These are phyloP conservation scores for Shiraia sp. DNA, from an alignment of 2,329 filamentous ascomycete genomes.

Conservation along the genomic window DNA sequence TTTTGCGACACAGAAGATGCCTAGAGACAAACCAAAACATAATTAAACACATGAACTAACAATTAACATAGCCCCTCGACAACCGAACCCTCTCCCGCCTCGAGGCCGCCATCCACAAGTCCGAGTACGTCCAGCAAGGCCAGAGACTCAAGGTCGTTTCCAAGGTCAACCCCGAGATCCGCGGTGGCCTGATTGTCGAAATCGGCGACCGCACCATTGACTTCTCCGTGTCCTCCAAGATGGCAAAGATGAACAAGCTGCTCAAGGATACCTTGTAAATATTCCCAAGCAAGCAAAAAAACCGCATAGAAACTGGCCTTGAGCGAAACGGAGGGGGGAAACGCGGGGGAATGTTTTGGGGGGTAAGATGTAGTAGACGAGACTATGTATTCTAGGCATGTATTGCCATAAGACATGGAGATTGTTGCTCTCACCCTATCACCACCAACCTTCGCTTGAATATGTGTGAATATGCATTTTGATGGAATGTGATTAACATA, in stretches of 20 bases:
- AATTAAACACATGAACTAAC: conserved; percentile 13
- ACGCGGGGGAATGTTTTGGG: no score
- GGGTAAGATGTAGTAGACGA: conserved; percentile 18
- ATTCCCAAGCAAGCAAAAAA: no score
- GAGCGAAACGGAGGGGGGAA: conserved; percentile 12
- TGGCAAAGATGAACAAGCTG: conserved; percentile 99
- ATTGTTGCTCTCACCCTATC: neutral
- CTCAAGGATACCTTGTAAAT: conserved; percentile 95
- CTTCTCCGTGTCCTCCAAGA: conserved; percentile 90
- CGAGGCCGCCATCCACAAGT: conserved; percentile 87
- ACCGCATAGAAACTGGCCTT: conserved; percentile 10
- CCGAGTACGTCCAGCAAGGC: conserved; percentile 81
- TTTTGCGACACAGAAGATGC: neutral
- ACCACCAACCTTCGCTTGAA: neutral
- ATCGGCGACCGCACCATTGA: conserved; percentile 98
- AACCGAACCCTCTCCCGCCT: conserved; percentile 82
- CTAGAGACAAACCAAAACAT: neutral
- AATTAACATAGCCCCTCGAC: conserved; percentile 74
- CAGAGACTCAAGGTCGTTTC: conserved; percentile 98
- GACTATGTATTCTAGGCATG: conserved; percentile 43
- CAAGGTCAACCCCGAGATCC: conserved; percentile 92
- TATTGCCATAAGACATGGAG: conserved; percentile 26
- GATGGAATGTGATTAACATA: no score
- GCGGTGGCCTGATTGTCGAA: conserved; percentile 93
- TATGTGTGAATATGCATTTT: no score